Conservation (phyloP, 805 yeast genomes). For the Torulaspora gathmanii region DNA sequence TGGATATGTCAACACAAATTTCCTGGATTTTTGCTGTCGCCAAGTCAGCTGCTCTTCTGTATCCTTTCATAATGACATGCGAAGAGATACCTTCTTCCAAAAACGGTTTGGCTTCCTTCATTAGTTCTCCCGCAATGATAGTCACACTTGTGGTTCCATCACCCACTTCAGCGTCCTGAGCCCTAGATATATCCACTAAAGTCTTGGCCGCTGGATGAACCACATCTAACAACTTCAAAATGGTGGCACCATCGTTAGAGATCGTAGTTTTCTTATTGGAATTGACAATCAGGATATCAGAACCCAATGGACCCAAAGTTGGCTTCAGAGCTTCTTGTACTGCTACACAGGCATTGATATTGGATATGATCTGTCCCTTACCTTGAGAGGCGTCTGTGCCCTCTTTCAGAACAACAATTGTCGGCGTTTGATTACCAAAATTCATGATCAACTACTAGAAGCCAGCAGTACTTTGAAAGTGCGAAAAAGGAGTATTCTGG, state of each 20-base stretch:
- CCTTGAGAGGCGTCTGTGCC: constrained; percentile 98
- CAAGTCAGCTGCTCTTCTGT: constrained; percentile 70
- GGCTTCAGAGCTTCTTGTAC: constrained; percentile 93
- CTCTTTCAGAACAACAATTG: constrained; percentile 95
- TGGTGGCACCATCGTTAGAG: constrained; percentile 98
- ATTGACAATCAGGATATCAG: constrained; percentile 86
- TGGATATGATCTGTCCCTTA: constrained; percentile 88
- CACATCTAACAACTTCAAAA: constrained; percentile 82
- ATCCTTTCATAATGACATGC: constrained; percentile 82
- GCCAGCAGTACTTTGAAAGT: not conserved
- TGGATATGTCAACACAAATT: constrained; percentile 64
- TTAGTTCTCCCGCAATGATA: constrained; percentile 86
- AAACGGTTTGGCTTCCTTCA: constrained; percentile 83
- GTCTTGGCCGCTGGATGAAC: constrained; percentile 99
- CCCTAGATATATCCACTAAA: constrained; percentile 87
- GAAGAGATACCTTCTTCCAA: constrained; percentile 96
- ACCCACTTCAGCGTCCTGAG: constrained; percentile 97
- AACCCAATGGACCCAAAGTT: constrained; percentile 95
- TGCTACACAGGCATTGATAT: constrained; percentile 95
- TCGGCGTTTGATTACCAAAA: constrained; percentile 90
- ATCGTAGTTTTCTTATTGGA: constrained; percentile 84
- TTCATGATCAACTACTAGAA: constrained; percentile 49
- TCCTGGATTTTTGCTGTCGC: constrained; percentile 72
- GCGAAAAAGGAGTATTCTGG: not conserved
- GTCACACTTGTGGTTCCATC: constrained; percentile 98